Evolutionary conservation across 768 basidiomycete genomes (phyloP), one percentile per base, ranked within the genome.

Genomic region (Serendipita sp.): DNA sequence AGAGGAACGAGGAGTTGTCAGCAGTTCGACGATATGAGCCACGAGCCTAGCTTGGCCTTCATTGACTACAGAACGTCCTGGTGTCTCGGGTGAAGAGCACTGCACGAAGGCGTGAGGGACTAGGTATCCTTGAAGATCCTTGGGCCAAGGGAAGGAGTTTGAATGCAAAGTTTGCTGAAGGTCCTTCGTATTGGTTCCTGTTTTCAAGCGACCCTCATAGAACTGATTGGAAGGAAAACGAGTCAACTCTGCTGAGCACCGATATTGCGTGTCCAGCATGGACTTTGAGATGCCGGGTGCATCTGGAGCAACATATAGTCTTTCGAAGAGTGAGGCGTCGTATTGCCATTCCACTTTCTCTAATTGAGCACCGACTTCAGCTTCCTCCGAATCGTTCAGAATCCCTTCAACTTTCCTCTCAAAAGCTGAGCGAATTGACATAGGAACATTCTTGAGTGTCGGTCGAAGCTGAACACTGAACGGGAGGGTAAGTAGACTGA

Each of bases 381-480:
- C 37, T 6, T 40, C 37, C 13, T 13, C 37, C 37, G 37, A 40
- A 13, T 40, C 2, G 29, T 16, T 50, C n/a, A 50, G 8, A 8
- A n/a, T 6, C n/a, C 2, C 29, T 8, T 50, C 48, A 50, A 50
- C n/a, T 16, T 31, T 50, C 48, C 48, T 18, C n/a, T n/a, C 29
- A 31, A 50, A 18, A 31, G 48, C 48, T 18, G 48, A 18, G 5
- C 48, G 48, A 2, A 86, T 73, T 0, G 77, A 77, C 63, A 79
- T 79, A 0, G 78, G 82, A 78, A 85, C 81, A 3, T 79, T 77
- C 64, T 78, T 74, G 16, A 86, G 85, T 0, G 80, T 85, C 0
- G 83, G 85, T 2, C 85, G 78, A 5, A 86, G 75, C 70, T 87
- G 85, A 27, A 85, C 83, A 65, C 85, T 87, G 64, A 34, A 27